Conservation (phyloP, 345 rosid species). For the Populus tremula region DNA sequence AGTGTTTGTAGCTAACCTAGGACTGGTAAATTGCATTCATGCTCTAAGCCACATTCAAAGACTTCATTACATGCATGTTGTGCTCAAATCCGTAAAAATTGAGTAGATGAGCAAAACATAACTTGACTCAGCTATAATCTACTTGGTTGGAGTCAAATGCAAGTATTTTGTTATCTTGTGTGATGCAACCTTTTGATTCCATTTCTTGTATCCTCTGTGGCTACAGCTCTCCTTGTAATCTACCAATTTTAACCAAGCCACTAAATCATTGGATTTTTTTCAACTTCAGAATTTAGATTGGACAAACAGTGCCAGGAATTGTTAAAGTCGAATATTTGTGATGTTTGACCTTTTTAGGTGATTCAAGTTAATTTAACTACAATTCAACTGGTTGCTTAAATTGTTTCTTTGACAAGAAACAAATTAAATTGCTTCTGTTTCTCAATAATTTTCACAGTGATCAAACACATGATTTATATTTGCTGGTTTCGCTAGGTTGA, state of each 20-base stretch:
- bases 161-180: background rate
- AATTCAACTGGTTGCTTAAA: background rate
- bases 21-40: background rate
- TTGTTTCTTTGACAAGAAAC: background rate
- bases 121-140: background rate
- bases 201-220: background rate
- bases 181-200: background rate
- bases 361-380: background rate
- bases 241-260: background rate
- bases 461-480: background rate
- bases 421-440: background rate
- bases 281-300: background rate
- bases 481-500: conserved; percentile 21
- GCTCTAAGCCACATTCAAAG: background rate
- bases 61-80: background rate
- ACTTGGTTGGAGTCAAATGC: background rate
- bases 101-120: background rate
- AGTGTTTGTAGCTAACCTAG: background rate
- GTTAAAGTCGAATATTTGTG: background rate
- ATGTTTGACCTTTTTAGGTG: background rate
- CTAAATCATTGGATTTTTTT: background rate
- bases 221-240: background rate
- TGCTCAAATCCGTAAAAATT: background rate
- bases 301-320: background rate
- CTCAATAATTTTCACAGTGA: background rate